These are phyloP conservation scores for Fusarium virguliforme DNA, from an alignment of 2,329 filamentous ascomycete genomes.

Conservation along the genomic window DNA sequence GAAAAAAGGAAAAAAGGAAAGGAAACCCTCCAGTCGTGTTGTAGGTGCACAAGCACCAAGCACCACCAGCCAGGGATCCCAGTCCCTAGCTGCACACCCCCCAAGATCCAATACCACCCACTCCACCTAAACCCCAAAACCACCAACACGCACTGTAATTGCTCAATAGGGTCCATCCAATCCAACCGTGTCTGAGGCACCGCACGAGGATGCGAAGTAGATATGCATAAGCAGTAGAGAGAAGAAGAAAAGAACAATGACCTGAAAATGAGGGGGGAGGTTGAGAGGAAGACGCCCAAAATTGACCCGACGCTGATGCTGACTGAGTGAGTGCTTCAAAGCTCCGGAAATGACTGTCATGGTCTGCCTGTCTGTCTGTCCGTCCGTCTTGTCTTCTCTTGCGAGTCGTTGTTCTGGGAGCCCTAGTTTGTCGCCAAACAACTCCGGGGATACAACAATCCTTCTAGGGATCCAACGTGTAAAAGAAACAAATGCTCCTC, in stretches of 20 bases:
- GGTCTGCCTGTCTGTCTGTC: slow-evolving; percentile 1
- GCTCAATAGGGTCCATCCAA: slow-evolving; percentile 27
- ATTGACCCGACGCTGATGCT: slow-evolving; percentile 15
- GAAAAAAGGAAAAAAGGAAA: slow-evolving; percentile 4
- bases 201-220: slow-evolving; percentile 18
- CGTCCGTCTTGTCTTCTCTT: slow-evolving; percentile 38
- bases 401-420: slow-evolving; percentile 43
- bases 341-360: slow-evolving; percentile 41
- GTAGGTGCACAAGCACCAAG: slow-evolving; percentile 12
- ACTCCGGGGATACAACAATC: slow-evolving; percentile 39
- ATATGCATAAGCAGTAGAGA: neutral
- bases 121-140: slow-evolving; percentile 28
- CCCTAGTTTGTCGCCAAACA: slow-evolving; percentile 38
- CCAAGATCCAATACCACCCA: slow-evolving; percentile 21
- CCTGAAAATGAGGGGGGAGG: slow-evolving; percentile 32
- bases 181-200: slow-evolving; percentile 24
- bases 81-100: slow-evolving; percentile 33
- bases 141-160: slow-evolving; percentile 27
- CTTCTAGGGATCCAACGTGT: slow-evolving; percentile 41
- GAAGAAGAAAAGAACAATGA: slow-evolving; percentile 26
- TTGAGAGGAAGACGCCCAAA: slow-evolving; percentile 7
- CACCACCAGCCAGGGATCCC: slow-evolving; percentile 28
- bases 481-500: slow-evolving; percentile 25
- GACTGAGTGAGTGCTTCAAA: slow-evolving; percentile 13
- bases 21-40: slow-evolving; percentile 30